Conservation (phyloP, 768 basidiomycete genomes). For the Paxillus involutus region DNA sequence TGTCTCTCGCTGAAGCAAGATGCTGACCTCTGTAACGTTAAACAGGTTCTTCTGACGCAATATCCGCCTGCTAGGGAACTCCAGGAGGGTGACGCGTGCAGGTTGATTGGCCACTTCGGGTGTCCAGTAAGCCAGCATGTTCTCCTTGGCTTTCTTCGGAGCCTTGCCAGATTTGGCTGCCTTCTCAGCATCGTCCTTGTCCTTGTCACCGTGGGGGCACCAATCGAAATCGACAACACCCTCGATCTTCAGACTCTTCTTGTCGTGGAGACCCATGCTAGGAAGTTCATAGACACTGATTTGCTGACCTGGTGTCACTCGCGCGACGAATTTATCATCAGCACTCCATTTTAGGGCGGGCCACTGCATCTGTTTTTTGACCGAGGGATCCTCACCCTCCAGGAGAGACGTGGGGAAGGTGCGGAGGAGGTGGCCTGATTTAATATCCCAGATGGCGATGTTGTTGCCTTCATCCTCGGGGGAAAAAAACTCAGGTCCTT, state of each 20-base stretch:
- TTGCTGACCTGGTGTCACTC: slow-evolving; percentile 85
- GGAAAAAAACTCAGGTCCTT: slow-evolving; percentile 84
- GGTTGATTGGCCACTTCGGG: slow-evolving; percentile 97
- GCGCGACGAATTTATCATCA: slow-evolving; percentile 92
- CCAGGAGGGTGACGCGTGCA: slow-evolving; percentile 91
- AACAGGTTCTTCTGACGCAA: slow-evolving; percentile 96
- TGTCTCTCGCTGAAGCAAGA: slow-evolving; percentile 2
- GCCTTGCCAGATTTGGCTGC: slow-evolving; percentile 41
- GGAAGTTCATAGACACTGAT: slow-evolving; percentile 98
- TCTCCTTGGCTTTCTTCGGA: slow-evolving; percentile 73
- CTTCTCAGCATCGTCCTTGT: slow-evolving; percentile 67
- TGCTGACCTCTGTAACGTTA: slow-evolving; percentile 90
- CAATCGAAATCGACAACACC: slow-evolving; percentile 98
- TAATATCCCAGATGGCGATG: slow-evolving; percentile 98
- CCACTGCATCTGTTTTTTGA: slow-evolving; percentile 89
- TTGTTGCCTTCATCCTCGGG: slow-evolving; percentile 96
- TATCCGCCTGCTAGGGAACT: slow-evolving; percentile 80
- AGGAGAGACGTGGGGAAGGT: slow-evolving; percentile 75
- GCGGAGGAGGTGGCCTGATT: slow-evolving; percentile 86
- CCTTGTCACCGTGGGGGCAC: slow-evolving; percentile 92
- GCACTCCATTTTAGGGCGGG: slow-evolving; percentile 96
- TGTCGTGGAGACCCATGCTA: slow-evolving; percentile 89
- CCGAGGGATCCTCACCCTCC: slow-evolving; percentile 55
- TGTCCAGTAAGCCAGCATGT: slow-evolving; percentile 96
- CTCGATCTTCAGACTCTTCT: slow-evolving; percentile 96